A percentile compares a stretch with the other conserved stretches of the same genome.
Evolutionary conservation across 1,284 basidiomycete genomes (phyloP).

Genomic region (Polyporus tsugae): DNA sequence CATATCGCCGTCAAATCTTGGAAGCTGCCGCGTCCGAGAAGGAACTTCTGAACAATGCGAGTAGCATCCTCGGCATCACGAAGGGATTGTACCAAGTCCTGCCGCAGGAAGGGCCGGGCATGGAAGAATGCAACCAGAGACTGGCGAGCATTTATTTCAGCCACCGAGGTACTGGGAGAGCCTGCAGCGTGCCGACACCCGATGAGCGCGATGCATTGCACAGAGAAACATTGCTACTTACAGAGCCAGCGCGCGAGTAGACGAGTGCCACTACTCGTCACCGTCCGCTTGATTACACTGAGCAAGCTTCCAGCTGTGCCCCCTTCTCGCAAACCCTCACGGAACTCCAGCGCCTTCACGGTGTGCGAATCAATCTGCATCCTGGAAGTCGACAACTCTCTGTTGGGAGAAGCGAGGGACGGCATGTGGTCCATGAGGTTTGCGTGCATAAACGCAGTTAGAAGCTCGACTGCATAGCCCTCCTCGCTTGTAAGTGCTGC

Average conservation of each 20-base stretch:
- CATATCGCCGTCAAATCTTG: conserved; percentile 73
- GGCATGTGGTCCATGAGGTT: conserved; percentile 88
- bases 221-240: conserved; percentile 46
- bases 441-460: conserved; percentile 74
- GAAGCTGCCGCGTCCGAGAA: conserved; percentile 73
- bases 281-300: conserved; percentile 80
- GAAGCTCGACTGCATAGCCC: conserved; percentile 65
- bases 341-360: conserved; percentile 88
- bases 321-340: conserved; percentile 80
- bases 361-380: conserved; percentile 95
- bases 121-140: conserved; percentile 83
- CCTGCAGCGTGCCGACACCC: conserved; percentile 51
- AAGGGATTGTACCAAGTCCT: conserved; percentile 71
- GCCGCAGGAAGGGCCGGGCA: conserved; percentile 67
- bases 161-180: conserved; percentile 84
- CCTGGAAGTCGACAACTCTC: conserved; percentile 62
- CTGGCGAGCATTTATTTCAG: conserved; percentile 79
- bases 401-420: conserved; percentile 62
- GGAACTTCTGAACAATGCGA: conserved; percentile 83
- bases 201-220: conserved; percentile 8
- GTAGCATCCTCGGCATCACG: conserved; percentile 75
- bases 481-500: conserved; percentile 47
- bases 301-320: conserved; percentile 80
- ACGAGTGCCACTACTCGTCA: conserved; percentile 83
- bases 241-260: conserved; percentile 81